Conservation (phyloP, 1,284 basidiomycete genomes). For the Cronartium ribicola region DNA sequence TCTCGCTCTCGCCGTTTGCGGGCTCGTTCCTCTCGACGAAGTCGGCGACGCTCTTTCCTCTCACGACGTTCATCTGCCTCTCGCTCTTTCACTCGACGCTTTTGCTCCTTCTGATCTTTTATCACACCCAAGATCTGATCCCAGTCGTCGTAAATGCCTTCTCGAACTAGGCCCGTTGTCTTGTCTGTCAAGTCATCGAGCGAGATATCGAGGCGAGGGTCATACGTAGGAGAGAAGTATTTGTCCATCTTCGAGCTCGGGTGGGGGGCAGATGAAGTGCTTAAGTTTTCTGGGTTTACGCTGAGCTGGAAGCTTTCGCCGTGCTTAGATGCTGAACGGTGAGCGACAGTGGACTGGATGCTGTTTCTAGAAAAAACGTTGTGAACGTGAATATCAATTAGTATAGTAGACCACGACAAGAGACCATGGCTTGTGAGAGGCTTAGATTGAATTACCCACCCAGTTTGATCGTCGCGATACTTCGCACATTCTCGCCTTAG, state of each 20-base stretch:
- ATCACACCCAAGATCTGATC: conserved; percentile 26
- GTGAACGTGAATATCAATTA: too few relatives aligned
- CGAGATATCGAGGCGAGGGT: conserved; percentile 40
- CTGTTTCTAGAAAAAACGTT: too few relatives aligned
- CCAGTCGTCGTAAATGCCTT: conserved; percentile 43
- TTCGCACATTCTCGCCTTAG: neutral
- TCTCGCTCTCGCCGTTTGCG: neutral
- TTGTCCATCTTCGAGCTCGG: conserved; percentile 48
- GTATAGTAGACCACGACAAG: too few relatives aligned
- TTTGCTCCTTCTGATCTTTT: conserved; percentile 26
- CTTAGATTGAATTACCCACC: too few relatives aligned
- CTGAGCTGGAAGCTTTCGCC: too few relatives aligned
- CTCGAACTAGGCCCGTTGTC: conserved; percentile 31
- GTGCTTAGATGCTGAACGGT: neutral
- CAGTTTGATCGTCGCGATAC: neutral
- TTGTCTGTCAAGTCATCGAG: conserved; percentile 38
- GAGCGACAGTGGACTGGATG: neutral
- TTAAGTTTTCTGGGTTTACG: too few relatives aligned
- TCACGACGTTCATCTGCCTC: conserved; percentile 7
- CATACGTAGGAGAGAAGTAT: conserved; percentile 46
- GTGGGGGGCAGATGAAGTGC: conserved; percentile 28
- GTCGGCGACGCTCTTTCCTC: conserved; percentile 7
- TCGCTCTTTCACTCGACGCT: conserved; percentile 12
- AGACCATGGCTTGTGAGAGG: too few relatives aligned
- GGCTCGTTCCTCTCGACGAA: neutral